Evolutionary conservation across 2,329 filamentous ascomycete species (phyloP).

Genomic region (Penicillium sp.): DNA sequence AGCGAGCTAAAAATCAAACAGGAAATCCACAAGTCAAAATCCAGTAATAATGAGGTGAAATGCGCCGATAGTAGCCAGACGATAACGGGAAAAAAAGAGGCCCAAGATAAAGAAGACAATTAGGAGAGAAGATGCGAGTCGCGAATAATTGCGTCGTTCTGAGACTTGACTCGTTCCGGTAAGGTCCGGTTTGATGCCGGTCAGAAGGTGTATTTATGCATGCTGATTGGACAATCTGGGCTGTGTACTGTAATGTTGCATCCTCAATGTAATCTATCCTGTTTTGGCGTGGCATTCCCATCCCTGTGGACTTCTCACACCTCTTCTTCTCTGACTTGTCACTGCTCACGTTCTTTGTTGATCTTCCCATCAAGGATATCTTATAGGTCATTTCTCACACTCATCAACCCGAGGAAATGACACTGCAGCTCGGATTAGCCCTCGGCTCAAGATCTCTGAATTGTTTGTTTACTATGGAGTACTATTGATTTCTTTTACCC

Average conservation of each 20-base stretch:
- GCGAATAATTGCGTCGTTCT: conserved; percentile 20
- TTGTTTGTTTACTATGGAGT: no score
- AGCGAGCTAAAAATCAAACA: conserved; percentile 11
- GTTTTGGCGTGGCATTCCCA: conserved; percentile 21
- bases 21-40: conserved; percentile 18
- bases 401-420: no score
- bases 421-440: no score
- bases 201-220: conserved; percentile 3
- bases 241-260: not conserved
- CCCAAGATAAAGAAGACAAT: conserved; percentile 18
- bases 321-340: not conserved
- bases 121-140: conserved; percentile 26
- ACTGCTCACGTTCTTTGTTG: not conserved
- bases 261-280: conserved; percentile 12
- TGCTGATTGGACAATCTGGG: conserved; percentile 9
- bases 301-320: not conserved
- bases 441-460: no score
- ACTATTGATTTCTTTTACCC: no score
- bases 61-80: not conserved
- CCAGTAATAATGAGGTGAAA: not conserved
- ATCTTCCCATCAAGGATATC: not conserved
- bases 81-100: conserved; percentile 9
- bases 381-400: not conserved
- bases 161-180: conserved; percentile 25
- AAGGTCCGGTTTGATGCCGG: conserved; percentile 18